Conservation (phyloP, 257 asterid genomes). For the Eucommia ulmoides region DNA sequence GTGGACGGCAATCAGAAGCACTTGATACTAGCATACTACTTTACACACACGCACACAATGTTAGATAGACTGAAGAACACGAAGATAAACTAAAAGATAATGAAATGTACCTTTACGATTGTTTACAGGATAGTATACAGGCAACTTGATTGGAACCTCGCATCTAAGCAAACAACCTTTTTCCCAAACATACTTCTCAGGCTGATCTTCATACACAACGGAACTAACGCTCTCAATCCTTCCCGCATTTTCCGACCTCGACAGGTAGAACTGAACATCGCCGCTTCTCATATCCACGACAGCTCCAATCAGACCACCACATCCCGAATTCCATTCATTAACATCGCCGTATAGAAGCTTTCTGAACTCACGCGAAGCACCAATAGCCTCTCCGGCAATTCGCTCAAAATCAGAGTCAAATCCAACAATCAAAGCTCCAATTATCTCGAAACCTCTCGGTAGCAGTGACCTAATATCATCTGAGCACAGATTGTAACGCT, state of each 20-base stretch:
- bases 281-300: conserved; percentile 34
- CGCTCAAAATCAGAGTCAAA: conserved; percentile 21
- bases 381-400: conserved; percentile 41
- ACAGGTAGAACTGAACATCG: conserved; percentile 49
- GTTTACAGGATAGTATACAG: conserved; percentile 46
- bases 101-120: conserved; percentile 34
- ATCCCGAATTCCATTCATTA: conserved; percentile 8
- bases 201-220: conserved; percentile 47
- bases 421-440: conserved; percentile 57
- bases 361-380: conserved; percentile 40
- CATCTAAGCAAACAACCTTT: conserved; percentile 60
- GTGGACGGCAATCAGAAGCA: too few relatives aligned
- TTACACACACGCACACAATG: too few relatives aligned
- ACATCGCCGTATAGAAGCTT: conserved; percentile 21
- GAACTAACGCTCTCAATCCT: conserved; percentile 30
- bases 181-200: conserved; percentile 66
- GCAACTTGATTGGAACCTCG: conserved; percentile 57
- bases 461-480: conserved; percentile 63
- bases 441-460: conserved; percentile 72
- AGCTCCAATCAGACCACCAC: conserved; percentile 45
- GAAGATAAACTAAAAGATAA: not conserved
- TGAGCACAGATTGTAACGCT: too few relatives aligned
- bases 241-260: conserved; percentile 22
- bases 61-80: too few relatives aligned
- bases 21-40: too few relatives aligned